A percentile compares a stretch with the other conserved stretches of the same genome.
Evolutionary conservation across 768 basidiomycete species (phyloP).

Genomic region (Porphyrellus cyaneotinctus): DNA sequence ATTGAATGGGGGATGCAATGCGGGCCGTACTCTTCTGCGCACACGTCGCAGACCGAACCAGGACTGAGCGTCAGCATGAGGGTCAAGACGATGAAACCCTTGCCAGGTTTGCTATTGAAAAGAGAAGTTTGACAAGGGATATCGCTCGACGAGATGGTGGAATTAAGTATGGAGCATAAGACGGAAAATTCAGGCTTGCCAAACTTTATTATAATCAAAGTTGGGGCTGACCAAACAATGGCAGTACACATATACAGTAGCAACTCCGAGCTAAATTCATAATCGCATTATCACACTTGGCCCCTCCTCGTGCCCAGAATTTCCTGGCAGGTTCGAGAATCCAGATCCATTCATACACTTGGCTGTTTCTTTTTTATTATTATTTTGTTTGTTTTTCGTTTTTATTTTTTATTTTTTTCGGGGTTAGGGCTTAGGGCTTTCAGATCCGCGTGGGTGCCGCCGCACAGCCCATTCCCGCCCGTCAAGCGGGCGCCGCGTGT

Average conservation of each 20-base stretch:
- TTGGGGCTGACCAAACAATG: constrained; percentile 30
- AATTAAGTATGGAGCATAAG: constrained; percentile 49
- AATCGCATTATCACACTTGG: not conserved
- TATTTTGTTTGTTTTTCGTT: not conserved
- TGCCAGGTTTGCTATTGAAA: constrained; percentile 35
- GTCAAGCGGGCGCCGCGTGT: constrained; percentile 20
- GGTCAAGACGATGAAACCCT: constrained; percentile 38
- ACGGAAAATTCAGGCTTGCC: constrained; percentile 31
- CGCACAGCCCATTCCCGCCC: constrained; percentile 17
- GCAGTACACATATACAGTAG: constrained; percentile 10
- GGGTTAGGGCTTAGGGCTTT: constrained; percentile 32
- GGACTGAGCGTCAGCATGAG: constrained; percentile 78
- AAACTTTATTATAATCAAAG: constrained; percentile 30
- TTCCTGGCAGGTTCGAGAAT: constrained; percentile 13
- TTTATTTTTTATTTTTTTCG: not conserved
- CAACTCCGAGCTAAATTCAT: constrained; percentile 14
- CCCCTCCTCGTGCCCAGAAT: constrained; percentile 1
- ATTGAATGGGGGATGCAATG: constrained; percentile 75
- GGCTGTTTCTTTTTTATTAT: not conserved
- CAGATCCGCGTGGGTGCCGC: not conserved
- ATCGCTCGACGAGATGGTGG: constrained; percentile 41
- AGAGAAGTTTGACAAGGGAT: constrained; percentile 41
- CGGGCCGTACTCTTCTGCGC: constrained; percentile 79
- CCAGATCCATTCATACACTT: constrained; percentile 5
- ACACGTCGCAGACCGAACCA: constrained; percentile 85